Base-by-base conservation (phyloP, 352 stramenopile genomes). In the Globisporangium megalacanthum region DNA sequence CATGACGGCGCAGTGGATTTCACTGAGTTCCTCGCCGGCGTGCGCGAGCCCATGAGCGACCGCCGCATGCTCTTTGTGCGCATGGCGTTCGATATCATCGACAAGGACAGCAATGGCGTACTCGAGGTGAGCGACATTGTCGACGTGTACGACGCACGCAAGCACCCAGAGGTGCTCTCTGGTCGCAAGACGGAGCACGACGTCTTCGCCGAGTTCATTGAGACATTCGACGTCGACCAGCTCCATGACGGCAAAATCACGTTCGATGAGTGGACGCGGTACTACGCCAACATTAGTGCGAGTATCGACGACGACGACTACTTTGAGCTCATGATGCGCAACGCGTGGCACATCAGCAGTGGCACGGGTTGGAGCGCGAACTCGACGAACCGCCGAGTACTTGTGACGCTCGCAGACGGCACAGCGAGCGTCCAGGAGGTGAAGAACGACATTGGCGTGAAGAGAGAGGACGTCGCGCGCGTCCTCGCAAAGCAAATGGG, bases 291-390 rank as follows among this genome's bases (percentile, higher is more conserved):
- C 61, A 71, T 97, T 29, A 93, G 81, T 33, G 83, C 83, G 19
- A 75, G 66, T 37, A 92, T 97, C 56, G 87, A 97, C 50, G 79
- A 94, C 68, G 91, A 97, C 62, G 86, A 97, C 39, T 96, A 97
- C 59, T 97, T 97, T 59, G 88, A 96, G 70, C 68, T 93, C 47
- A 94, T 97, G 83, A 89, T 97, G 65, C 83, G 86, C 56, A 97
- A 96, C 57, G 79, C 78, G 4, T 88, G 78, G 78, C 75, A 88
- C 52, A 70, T 93, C 36, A 75, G 66, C 3, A 70, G 77, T 22
- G 86, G 78, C 15, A 20, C 68, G 11, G 75, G 77, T 25, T 75
- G 65, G 68, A 65, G 63, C 37, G 78, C 63, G 45, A 94, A 94
- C 67, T 77, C 76, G 2, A 60, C 56, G 1, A 92, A 88, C 41